Base-by-base conservation (phyloP, 257 asterid genomes). In the Cruciata laevipes region DNA sequence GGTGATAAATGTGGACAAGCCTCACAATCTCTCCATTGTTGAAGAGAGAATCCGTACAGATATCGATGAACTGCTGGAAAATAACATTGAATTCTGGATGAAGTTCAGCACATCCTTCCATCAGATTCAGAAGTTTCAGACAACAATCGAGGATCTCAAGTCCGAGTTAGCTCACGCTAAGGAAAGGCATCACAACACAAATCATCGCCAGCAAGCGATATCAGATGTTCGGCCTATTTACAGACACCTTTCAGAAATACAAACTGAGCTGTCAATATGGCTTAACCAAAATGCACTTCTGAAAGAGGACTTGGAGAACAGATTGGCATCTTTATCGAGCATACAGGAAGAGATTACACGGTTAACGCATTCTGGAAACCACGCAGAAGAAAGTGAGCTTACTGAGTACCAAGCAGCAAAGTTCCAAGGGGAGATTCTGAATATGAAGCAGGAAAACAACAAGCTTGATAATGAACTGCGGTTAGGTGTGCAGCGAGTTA, bases 31-130 rank as follows among this genome's bases (percentile, higher is more conserved):
- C 63, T 68, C 80, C 38, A 68, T 71, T 13, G 68, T 76, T 57
- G 86, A 82, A 60, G 82, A 82, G 51, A 79, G 77, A 60, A 80
- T 82, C 30, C 86, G 86, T 12, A 74, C 77, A 76, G 86, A 79
- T 61, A 82, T 82, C 35, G 86, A 82, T 35, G 80, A 75, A 4
- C 49, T 82, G 70, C 76, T 82, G 72, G 86, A 82, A 61, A 82
- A 82, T 58, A 82, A 82, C 73, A 74, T 82, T 65, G 82, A 77
- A 27, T 76, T 82, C 74, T 82, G 86, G 86, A 80, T 78, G 76
- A 82, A 77, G 66, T 82, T 82, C 63, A 82, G 86, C 73, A 65
- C 75, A 63, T 69, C 82, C 30, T 76, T 74, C 68, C 78, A 76
- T 37, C 86, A 79, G 55, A 62, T 79, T 49, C 75, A 72, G 7